phyloP scores from a whole-genome alignment of 2,329 filamentous ascomycete genomes.

The Phialophora expanda region DNA sequence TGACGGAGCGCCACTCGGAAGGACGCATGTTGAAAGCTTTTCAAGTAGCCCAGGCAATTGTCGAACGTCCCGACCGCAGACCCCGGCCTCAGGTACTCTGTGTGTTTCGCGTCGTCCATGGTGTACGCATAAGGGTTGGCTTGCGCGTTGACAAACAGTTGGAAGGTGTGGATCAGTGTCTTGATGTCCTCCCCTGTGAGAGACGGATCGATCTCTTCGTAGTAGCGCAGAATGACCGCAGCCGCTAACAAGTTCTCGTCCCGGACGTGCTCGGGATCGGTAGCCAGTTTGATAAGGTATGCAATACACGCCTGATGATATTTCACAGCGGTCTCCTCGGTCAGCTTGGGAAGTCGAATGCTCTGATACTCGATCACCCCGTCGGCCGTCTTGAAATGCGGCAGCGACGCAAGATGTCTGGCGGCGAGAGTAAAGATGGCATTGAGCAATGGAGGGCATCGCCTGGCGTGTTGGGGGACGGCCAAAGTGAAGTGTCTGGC shows the following conservation, averaged over 20 bases:
- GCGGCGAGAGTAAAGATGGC: conserved; percentile 39
- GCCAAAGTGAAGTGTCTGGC: conserved; percentile 35
- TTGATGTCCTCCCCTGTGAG: conserved; percentile 51
- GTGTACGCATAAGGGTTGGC: conserved; percentile 32
- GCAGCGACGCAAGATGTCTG: conserved; percentile 33
- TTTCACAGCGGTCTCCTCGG: conserved; percentile 38
- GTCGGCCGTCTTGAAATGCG: conserved; percentile 28
- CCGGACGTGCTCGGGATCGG: conserved; percentile 47
- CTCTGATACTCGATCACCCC: conserved; percentile 33
- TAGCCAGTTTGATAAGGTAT: conserved; percentile 41
- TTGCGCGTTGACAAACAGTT: conserved; percentile 37
- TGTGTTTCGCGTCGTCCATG: conserved; percentile 24
- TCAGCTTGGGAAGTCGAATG: conserved; percentile 35
- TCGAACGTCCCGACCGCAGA: conserved; percentile 21
- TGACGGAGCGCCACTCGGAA: conserved; percentile 38
- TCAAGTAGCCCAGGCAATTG: conserved; percentile 33
- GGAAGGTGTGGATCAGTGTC: conserved; percentile 35
- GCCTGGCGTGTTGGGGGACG: conserved; percentile 38
- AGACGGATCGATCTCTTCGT: conserved; percentile 60
- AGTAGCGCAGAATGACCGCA: conserved; percentile 61
- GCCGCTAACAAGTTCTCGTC: conserved; percentile 62
- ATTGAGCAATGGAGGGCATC: conserved; percentile 38
- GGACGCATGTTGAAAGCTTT: conserved; percentile 37
- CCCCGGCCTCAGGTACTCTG: conserved; percentile 28
- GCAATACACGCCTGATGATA: conserved; percentile 42